Conservation (phyloP, 164 flowering plant species). For the Chimonanthus praecox region DNA sequence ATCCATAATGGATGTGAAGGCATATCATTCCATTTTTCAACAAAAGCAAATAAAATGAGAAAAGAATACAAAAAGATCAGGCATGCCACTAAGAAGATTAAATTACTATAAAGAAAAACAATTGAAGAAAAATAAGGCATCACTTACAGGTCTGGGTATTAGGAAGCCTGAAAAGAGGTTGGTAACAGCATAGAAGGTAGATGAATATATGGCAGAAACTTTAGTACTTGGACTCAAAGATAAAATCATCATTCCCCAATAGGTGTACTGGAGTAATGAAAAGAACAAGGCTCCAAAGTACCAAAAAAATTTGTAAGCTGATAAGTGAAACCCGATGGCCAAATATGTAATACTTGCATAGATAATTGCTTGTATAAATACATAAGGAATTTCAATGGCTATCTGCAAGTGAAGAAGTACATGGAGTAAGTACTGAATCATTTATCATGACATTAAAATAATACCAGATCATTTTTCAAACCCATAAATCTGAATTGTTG, state of each 20-base stretch:
- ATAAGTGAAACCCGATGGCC: slow-evolving; percentile 29
- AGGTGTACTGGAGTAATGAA: slow-evolving; percentile 33
- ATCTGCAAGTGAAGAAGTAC: slow-evolving; percentile 11
- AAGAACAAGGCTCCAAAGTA: slow-evolving; percentile 34
- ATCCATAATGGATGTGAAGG: too few relatives aligned
- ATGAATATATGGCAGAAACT: slow-evolving; percentile 27
- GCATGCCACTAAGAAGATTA: too few relatives aligned
- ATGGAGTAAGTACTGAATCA: not conserved
- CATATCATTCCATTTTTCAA: too few relatives aligned
- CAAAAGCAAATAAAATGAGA: too few relatives aligned
- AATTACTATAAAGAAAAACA: not conserved
- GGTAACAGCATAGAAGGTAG: slow-evolving; percentile 22
- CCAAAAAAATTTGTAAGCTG: slow-evolving; percentile 43
- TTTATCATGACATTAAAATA: not conserved
- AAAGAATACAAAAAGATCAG: too few relatives aligned
- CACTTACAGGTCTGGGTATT: slow-evolving; percentile 45
- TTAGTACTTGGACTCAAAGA: slow-evolving; percentile 34
- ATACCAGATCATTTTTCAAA: not conserved
- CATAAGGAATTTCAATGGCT: slow-evolving; percentile 45
- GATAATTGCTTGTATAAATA: slow-evolving; percentile 25
- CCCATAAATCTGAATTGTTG: not conserved
- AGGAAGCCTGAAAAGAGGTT: slow-evolving; percentile 46
- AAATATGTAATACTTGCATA: slow-evolving; percentile 36
- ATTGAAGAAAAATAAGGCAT: not conserved
- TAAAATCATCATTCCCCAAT: slow-evolving; percentile 42